phyloP scores from a whole-genome alignment of 2,329 filamentous ascomycete genomes.

The Xylaria sp. region DNA sequence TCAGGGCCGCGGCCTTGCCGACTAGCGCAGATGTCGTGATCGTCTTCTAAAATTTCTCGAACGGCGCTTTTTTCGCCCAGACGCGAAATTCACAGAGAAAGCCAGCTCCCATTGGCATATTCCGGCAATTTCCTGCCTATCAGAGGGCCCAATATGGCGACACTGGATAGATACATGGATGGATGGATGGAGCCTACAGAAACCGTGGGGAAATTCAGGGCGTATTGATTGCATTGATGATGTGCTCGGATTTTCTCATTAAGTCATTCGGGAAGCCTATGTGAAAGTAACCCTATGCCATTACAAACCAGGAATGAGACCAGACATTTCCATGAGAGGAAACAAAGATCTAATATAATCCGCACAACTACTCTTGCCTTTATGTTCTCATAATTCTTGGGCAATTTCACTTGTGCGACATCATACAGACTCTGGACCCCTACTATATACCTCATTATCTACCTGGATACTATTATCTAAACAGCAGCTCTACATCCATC shows the following conservation, averaged over 20 bases:
- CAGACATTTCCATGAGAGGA: slow-evolving; percentile 2
- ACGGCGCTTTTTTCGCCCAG: slow-evolving; percentile 9
- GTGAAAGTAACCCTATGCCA: slow-evolving; percentile 15
- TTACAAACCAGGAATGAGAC: slow-evolving; percentile 36
- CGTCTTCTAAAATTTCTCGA: slow-evolving; percentile 47
- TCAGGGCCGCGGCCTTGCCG: slow-evolving; percentile 41
- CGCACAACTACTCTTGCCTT: slow-evolving; percentile 16
- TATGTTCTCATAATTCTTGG: neutral
- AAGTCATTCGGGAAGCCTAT: slow-evolving; percentile 29
- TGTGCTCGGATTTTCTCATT: slow-evolving; percentile 27
- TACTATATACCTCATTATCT: slow-evolving; percentile 1
- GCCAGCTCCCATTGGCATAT: neutral
- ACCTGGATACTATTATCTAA: slow-evolving; percentile 4
- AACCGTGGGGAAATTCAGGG: slow-evolving; percentile 14
- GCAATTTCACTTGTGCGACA: slow-evolving; percentile 13
- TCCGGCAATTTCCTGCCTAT: slow-evolving; percentile 16
- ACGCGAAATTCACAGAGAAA: neutral
- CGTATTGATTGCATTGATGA: slow-evolving; percentile 12
- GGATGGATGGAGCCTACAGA: slow-evolving; percentile 9
- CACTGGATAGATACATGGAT: no score
- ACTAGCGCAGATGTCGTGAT: slow-evolving; percentile 55
- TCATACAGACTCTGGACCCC: slow-evolving; percentile 9
- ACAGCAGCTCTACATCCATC: neutral
- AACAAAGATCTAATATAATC: slow-evolving; percentile 27
- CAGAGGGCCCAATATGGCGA: slow-evolving; percentile 4